Evolutionary conservation across 768 basidiomycete species (phyloP), one percentile per base, ranked within the genome.

Genomic region (Suillus spraguei): DNA sequence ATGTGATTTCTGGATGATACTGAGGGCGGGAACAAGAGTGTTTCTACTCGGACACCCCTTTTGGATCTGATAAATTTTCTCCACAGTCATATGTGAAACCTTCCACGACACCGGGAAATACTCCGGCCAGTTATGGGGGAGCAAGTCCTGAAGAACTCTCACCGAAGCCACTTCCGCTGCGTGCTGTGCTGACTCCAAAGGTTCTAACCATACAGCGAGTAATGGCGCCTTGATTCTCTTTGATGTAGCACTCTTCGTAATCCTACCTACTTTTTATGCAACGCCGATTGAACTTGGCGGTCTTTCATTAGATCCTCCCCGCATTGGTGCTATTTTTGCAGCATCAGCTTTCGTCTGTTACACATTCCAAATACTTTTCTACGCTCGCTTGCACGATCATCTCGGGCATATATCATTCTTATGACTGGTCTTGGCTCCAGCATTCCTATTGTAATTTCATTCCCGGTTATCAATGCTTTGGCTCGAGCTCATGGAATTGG

Each of bases 171-270:
- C 67, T 83, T 59, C 79, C 87, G 3, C 73, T 89, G 35, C 78
- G 79, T 33, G 72, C 77, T 4, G 76, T 89, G 52, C 77, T 90
- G 32, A 83, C 79, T 16, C 79, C 76, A 4, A 81, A 77, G 20
- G 88, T 92, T 2, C 66, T 89, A 28, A 72, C 87, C 55, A 81
- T 88, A 81, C 83, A 5, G 77, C 77, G 13, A 90, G 88, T 69
- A 92, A 91, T 70, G 86, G 84, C 5, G 72, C 75, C 28, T 28
- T 28, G 28, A 28, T 28, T 28, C 28, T 28, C 2, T 28, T 28
- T 28, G 28, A 28, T 28, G 28, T 28, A 2, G 4, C 4, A 28
- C 28, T 28, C 28, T 28, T 28, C 28, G 82, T 87, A 4, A 38
- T 81, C 16, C 33, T 68, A 13, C 76, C 79, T 1, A 63, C 79